Evolutionary conservation across 495 filamentous ascomycete genomes (phyloP), one percentile per base, ranked within the genome.

Genomic region (Aspergillus homomorphus): DNA sequence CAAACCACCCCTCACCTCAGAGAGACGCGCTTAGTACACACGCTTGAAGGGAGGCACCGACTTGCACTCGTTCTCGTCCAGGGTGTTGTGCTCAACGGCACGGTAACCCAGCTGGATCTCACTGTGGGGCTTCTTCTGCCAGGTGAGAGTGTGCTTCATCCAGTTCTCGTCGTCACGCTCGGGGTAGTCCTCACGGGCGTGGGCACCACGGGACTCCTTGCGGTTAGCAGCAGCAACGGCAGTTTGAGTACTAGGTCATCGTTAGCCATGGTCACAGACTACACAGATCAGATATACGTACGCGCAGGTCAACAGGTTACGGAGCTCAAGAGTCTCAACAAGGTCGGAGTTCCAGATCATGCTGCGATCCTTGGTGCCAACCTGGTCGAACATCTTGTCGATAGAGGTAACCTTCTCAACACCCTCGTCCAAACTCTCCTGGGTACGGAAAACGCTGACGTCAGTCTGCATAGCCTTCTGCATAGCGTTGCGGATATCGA

Each of bases 331-430:
- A 24, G 92, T 95, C 84, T 98, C 93, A 54, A 96, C 89, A 26
- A 98, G 83, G 67, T 98, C 93, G 41, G 89, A 90, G 85, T 98
- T 98, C 93, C 93, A 98, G 79, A 98, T 96, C 94, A 98, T 96
- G 84, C 89, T 92, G 69, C 93, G 88, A 73, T 98, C 93, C 82
- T 95, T 96, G 74, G 89, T 96, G 66, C 90, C 89, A 60, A 97
- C 85, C 69, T 96, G 83, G 56, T 73, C 69, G 77, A 89, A 98
- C 61, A 78, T 85, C 67, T 84, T 73, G 72, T 98, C 94, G 64
- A 97, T 87, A 60, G 88, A 82, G 65, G 76, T 83, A 65, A 98
- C 89, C 74, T 83, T 88, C 67, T 77, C 71, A 44, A 94, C 89
- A 80, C 93, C 93, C 69, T 94, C 89, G 59, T 96, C 91, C 61